Evolutionary conservation across 495 filamentous ascomycete genomes (phyloP), one percentile per base, ranked within the genome.

Genomic region (Neurospora sp.): DNA sequence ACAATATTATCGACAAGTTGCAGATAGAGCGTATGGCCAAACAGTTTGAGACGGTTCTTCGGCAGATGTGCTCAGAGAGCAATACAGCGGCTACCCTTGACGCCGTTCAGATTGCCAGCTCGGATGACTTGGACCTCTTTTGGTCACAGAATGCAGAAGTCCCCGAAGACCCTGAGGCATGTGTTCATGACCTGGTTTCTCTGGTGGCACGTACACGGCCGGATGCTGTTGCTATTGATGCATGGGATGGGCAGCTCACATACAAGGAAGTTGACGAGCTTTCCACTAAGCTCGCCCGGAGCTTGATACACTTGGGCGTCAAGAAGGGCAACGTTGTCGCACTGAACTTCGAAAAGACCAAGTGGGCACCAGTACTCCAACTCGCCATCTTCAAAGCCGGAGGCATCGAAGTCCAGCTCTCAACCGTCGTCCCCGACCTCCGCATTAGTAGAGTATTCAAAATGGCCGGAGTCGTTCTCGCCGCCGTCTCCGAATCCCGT

Each of bases 331-430:
- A 78, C 0, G 71, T 89, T 6, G 84, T 90, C 7, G 87, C 87
- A 5, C 75, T 91, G 0, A 88, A 84, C 72, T 82, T 90, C 37
- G 84, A 87, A 62, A 91, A 90, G 71, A 88, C 86, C 0, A 78
- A 82, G 1, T 90, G 84, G 85, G 84, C 85, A 1, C 77, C 88
- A 27, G 82, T 91, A 9, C 79, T 87, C 2, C 83, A 86, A 75
- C 73, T 90, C 4, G 89, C 86, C 1, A 83, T 91, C 20, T 79
- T 88, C 8, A 89, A 88, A 75, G 87, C 89, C 8, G 90, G 90
- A 8, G 88, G 85, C n/a, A 87, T 83, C 1, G 87, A 88, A 73
- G 84, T 89, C 0, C 87, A 85, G 0, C 77, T 92, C 18, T 44
- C 42, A 3, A 44, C 42, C 18, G 42, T 16, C 88, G 91, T 76